These are phyloP conservation scores for Chrysosporium keratinophilum DNA, from an alignment of 2,329 filamentous ascomycete genomes.

Conservation along the genomic window DNA sequence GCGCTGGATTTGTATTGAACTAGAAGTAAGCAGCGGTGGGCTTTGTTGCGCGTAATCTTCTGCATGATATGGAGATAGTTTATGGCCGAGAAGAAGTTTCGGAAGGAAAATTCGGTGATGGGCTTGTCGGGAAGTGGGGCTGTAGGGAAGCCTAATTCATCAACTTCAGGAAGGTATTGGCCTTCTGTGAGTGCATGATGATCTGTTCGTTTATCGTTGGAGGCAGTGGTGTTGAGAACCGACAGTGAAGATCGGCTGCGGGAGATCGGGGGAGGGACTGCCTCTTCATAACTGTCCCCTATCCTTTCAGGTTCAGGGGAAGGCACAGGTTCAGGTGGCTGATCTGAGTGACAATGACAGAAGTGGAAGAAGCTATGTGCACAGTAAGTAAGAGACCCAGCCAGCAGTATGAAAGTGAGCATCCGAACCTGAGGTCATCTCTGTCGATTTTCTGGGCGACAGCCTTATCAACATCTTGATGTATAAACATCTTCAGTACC, in stretches of 20 bases:
- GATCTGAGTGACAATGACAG: conserved; percentile 63
- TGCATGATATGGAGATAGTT: conserved; percentile 95
- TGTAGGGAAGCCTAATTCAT: conserved; percentile 74
- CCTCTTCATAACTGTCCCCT: conserved; percentile 52
- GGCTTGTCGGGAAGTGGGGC: conserved; percentile 54
- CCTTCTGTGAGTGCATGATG: conserved; percentile 15
- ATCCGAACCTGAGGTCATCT: conserved; percentile 61
- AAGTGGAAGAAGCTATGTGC: conserved; percentile 71
- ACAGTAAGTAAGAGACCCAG: conserved; percentile 15
- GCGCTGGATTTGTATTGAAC: conserved; percentile 93
- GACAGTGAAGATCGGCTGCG: conserved; percentile 41
- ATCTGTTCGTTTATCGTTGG: conserved; percentile 18
- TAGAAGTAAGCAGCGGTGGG: conserved; percentile 83
- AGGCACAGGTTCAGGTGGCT: conserved; percentile 34
- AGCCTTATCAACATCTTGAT: conserved; percentile 85
- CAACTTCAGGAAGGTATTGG: conserved; percentile 48
- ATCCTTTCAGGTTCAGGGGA: conserved; percentile 27
- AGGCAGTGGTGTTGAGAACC: conserved; percentile 21
- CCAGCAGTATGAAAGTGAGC: background rate
- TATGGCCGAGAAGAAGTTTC: conserved; percentile 90
- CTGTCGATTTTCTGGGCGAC: conserved; percentile 78
- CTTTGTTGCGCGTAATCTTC: conserved; percentile 92
- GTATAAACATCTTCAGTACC: conserved; percentile 82
- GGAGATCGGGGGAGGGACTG: conserved; percentile 70
- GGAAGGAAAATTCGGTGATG: conserved; percentile 81